Conservation (phyloP, 2,329 filamentous ascomycete genomes). For the Fusarium robinianum region DNA sequence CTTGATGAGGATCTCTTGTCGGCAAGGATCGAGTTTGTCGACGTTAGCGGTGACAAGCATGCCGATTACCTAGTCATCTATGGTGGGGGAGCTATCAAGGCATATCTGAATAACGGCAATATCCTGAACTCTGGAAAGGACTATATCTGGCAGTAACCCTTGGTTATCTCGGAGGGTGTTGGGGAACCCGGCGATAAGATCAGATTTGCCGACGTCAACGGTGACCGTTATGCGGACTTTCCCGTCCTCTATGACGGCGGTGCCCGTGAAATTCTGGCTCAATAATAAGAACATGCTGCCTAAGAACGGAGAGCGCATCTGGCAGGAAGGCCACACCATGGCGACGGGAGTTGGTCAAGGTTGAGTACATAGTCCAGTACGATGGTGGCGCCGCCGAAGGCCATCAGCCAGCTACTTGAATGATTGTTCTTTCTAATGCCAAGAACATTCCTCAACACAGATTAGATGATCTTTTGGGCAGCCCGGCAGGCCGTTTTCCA, state of each 20-base stretch:
- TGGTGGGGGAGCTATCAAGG: neutral
- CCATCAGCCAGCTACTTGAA: slow-evolving; percentile 13
- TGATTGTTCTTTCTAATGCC: slow-evolving; percentile 2
- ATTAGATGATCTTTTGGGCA: slow-evolving; percentile 21
- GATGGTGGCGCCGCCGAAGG: slow-evolving; percentile 12
- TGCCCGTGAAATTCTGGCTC: slow-evolving; percentile 14
- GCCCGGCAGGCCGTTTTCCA: too few species aligned
- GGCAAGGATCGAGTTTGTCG: slow-evolving; percentile 8
- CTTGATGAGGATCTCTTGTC: slow-evolving; percentile 6
- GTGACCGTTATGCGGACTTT: slow-evolving; percentile 14
- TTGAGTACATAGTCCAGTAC: slow-evolving; percentile 17
- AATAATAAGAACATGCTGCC: slow-evolving; percentile 17
- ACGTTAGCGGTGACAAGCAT: slow-evolving; percentile 1
- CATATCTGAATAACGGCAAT: slow-evolving; percentile 5
- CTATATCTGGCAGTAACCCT: neutral
- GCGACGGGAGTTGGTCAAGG: slow-evolving; percentile 14
- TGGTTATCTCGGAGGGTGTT: neutral
- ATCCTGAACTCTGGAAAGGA: neutral
- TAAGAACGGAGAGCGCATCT: slow-evolving; percentile 10
- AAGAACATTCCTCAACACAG: too few species aligned
- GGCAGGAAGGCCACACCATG: slow-evolving; percentile 12
- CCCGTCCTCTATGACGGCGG: slow-evolving; percentile 13
- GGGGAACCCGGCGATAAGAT: neutral
- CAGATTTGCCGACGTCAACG: slow-evolving; percentile 1
- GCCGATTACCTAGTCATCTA: slow-evolving; percentile 5